Evolutionary conservation across 352 stramenopile genomes (phyloP).

Genomic region (Phytophthora boehmeriae): DNA sequence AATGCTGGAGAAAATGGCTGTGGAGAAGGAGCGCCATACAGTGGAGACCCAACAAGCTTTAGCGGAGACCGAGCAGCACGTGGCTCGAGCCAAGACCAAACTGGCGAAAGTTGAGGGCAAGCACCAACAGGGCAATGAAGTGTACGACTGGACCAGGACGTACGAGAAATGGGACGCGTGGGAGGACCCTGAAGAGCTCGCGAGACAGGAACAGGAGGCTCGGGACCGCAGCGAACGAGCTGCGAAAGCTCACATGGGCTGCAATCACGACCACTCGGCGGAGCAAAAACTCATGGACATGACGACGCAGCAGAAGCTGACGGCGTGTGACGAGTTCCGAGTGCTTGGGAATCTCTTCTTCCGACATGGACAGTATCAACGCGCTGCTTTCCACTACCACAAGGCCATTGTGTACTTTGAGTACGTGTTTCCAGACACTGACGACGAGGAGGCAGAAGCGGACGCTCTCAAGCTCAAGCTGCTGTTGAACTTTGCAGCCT

Average conservation of each 20-base stretch:
- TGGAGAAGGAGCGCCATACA: constrained; percentile 62
- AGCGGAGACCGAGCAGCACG: constrained; percentile 40
- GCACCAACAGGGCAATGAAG: constrained; percentile 16
- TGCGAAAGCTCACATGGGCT: constrained; percentile 52
- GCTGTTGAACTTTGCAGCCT: constrained; percentile 79
- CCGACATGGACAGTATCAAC: constrained; percentile 79
- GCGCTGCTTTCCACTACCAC: constrained; percentile 83
- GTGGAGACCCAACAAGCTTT: constrained; percentile 41
- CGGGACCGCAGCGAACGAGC: constrained; percentile 67
- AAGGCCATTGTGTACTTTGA: constrained; percentile 87
- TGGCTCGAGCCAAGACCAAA: constrained; percentile 47
- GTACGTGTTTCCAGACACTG: constrained; percentile 81
- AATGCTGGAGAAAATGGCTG: constrained; percentile 70
- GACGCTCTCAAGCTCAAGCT: constrained; percentile 62
- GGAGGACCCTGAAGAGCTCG: constrained; percentile 83
- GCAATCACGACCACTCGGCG: constrained; percentile 88
- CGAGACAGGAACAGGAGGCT: constrained; percentile 61
- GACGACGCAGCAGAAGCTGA: constrained; percentile 66
- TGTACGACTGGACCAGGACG: constrained; percentile 75
- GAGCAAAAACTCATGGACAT: constrained; percentile 91
- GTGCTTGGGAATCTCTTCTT: constrained; percentile 79
- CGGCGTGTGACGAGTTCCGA: constrained; percentile 69
- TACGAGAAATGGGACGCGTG: constrained; percentile 85
- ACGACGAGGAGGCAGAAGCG: constrained; percentile 52
- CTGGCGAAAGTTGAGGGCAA: constrained; percentile 29